Percentiles rank a stretch among this genome's conserved stretches.
These are phyloP conservation scores for Ceratocystis papillata DNA, from an alignment of 2,329 filamentous ascomycete genomes.

Conservation along the genomic window DNA sequence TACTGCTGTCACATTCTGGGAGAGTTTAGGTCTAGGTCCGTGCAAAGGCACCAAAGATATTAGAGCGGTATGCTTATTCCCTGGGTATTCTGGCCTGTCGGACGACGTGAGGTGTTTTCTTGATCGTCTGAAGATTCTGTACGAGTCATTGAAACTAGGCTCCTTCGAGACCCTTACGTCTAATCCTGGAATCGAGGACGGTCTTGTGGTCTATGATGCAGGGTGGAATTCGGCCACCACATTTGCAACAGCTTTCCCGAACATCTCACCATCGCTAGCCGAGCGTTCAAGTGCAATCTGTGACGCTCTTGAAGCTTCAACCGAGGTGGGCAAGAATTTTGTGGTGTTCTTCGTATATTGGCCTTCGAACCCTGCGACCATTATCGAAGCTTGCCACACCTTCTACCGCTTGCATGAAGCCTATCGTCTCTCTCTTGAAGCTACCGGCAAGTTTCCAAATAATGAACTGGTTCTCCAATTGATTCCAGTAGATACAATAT, in stretches of 20 bases:
- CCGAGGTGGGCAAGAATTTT: conserved; percentile 46
- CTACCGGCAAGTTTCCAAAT: not conserved
- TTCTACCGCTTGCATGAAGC: conserved; percentile 62
- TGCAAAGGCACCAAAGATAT: conserved; percentile 62
- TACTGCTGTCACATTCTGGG: conserved; percentile 69
- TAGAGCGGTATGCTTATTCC: conserved; percentile 58
- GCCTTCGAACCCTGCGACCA: conserved; percentile 47
- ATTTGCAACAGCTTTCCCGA: conserved; percentile 11
- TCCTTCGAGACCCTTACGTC: conserved; percentile 44
- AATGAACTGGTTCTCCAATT: conserved; percentile 48
- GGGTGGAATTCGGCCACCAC: conserved; percentile 3
- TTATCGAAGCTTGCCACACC: conserved; percentile 60
- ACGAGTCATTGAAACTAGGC: conserved; percentile 64
- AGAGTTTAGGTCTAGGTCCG: conserved; percentile 63
- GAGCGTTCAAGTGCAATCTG: conserved; percentile 34
- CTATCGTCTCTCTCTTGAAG: conserved; percentile 28
- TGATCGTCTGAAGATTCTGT: conserved; percentile 55
- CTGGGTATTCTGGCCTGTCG: conserved; percentile 51
- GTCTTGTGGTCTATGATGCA: conserved; percentile 33
- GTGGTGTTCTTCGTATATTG: conserved; percentile 70
- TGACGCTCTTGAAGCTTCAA: conserved; percentile 34
- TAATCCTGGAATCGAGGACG: conserved; percentile 37
- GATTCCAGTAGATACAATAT: conserved; percentile 56
- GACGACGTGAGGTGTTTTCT: conserved; percentile 55
- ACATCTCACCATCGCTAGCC: conserved; percentile 32